Evolutionary conservation across 225 moss, liverwort and hornwort species (phyloP).

Genomic region (Polytrichum commune): DNA sequence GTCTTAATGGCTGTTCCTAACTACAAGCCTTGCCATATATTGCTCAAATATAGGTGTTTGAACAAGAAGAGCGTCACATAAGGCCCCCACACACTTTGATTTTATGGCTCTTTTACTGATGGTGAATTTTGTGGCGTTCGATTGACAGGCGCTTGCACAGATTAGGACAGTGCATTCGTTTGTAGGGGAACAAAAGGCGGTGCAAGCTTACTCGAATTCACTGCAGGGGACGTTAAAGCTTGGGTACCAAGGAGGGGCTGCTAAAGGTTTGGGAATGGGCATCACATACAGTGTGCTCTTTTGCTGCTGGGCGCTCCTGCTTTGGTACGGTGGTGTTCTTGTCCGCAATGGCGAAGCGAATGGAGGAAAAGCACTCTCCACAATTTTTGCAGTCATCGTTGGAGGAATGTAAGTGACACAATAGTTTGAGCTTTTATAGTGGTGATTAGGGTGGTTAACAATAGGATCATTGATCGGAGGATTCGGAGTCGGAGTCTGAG

Average conservation of each 20-base stretch:
- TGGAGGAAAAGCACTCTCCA: slow-evolving; percentile 59
- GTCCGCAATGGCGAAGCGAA: slow-evolving; percentile 43
- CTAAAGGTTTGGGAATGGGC: slow-evolving; percentile 73
- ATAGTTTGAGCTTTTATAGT: not conserved
- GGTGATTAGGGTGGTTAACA: not conserved
- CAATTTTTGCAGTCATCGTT: slow-evolving; percentile 54
- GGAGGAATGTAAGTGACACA: slow-evolving; percentile 60
- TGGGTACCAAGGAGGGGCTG: slow-evolving; percentile 52
- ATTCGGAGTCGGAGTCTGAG: no score
- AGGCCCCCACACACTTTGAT: no score
- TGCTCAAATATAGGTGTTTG: no score
- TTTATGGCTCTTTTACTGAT: no score
- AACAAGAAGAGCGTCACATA: no score
- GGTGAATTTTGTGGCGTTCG: not conserved
- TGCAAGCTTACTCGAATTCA: slow-evolving; percentile 25
- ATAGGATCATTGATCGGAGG: not conserved
- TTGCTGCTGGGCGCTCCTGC: slow-evolving; percentile 68
- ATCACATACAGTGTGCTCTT: slow-evolving; percentile 51
- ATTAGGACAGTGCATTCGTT: slow-evolving; percentile 77
- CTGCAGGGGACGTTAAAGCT: slow-evolving; percentile 50
- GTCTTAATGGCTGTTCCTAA: no score
- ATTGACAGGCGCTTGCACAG: slow-evolving; percentile 51
- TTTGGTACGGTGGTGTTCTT: slow-evolving; percentile 67
- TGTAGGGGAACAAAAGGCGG: slow-evolving; percentile 59
- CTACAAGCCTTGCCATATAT: no score